A percentile compares a stretch with the other conserved stretches of the same genome.
Conservation (phyloP, 2,329 filamentous ascomycete genomes). For the Calonectria hongkongensis region DNA sequence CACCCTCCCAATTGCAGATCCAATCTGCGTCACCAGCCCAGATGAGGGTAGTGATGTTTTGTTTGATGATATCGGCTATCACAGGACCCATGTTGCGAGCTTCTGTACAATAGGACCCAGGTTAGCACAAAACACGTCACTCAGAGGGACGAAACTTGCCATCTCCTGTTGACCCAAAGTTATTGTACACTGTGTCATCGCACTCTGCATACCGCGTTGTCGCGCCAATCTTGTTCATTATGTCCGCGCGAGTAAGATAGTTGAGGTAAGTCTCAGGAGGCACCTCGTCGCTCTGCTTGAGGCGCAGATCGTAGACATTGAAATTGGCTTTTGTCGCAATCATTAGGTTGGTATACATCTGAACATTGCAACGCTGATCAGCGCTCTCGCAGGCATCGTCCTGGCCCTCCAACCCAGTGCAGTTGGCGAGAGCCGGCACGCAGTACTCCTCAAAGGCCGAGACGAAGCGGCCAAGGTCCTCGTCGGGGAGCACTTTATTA, state of each 20-base stretch:
- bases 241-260: slow-evolving; percentile 50
- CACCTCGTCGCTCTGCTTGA: slow-evolving; percentile 48
- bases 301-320: slow-evolving; percentile 69
- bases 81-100: slow-evolving; percentile 66
- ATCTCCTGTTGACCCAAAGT: slow-evolving; percentile 51
- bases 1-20: slow-evolving; percentile 76
- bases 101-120: slow-evolving; percentile 49
- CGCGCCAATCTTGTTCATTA: slow-evolving; percentile 53
- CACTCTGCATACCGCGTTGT: slow-evolving; percentile 52
- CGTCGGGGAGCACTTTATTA: slow-evolving; percentile 54
- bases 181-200: slow-evolving; percentile 49
- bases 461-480: slow-evolving; percentile 47
- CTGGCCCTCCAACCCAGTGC: slow-evolving; percentile 49
- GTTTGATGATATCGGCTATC: slow-evolving; percentile 67
- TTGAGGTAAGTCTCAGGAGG: slow-evolving; percentile 52
- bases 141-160: slow-evolving; percentile 35
- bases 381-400: slow-evolving; percentile 55
- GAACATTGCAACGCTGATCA: slow-evolving; percentile 52
- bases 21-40: slow-evolving; percentile 76
- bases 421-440: slow-evolving; percentile 49
- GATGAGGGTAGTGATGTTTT: slow-evolving; percentile 68
- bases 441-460: slow-evolving; percentile 57
- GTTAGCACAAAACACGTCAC: slow-evolving; percentile 30
- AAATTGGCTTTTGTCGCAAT: slow-evolving; percentile 58
- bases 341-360: slow-evolving; percentile 52